Conservation (phyloP, 169 alveolate species). For the Plasmodium knowlesi region DNA sequence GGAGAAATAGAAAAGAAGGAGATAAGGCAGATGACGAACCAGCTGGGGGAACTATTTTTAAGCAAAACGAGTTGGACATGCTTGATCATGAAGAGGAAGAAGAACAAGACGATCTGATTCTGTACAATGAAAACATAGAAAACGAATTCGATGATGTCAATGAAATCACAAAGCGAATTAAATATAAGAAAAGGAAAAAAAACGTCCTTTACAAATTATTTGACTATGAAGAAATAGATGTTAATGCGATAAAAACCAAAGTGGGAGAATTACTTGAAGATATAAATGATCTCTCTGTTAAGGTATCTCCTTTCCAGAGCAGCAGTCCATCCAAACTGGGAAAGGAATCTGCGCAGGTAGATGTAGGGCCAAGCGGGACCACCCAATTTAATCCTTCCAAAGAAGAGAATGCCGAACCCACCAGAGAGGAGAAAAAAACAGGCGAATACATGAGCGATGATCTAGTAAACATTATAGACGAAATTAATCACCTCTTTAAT, state of each 20-base stretch:
- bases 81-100: conserved; percentile 5
- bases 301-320: conserved; percentile 1
- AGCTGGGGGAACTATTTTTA: conserved; percentile 5
- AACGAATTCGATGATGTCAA: conserved; percentile 36
- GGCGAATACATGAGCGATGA: conserved; percentile 43
- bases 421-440: neutral
- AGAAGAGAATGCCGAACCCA: neutral
- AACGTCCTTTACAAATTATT: conserved; percentile 62
- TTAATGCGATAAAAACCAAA: conserved; percentile 27
- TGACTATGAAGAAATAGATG: conserved; percentile 47
- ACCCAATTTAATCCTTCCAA: neutral
- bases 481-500: conserved; percentile 55
- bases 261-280: conserved; percentile 47
- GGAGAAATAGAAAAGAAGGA: neutral
- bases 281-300: conserved; percentile 30
- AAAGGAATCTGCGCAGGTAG: neutral
- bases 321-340: neutral
- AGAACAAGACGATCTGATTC: neutral
- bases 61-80: conserved; percentile 5
- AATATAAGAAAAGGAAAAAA: conserved; percentile 59
- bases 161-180: conserved; percentile 57
- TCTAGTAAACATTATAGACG: conserved; percentile 57
- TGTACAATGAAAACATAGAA: conserved; percentile 27
- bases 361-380: neutral
- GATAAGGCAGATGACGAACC: neutral